These are phyloP conservation scores for Astrephomene gubernaculifera DNA, from an alignment of 139 green algal species.

Conservation along the genomic window DNA sequence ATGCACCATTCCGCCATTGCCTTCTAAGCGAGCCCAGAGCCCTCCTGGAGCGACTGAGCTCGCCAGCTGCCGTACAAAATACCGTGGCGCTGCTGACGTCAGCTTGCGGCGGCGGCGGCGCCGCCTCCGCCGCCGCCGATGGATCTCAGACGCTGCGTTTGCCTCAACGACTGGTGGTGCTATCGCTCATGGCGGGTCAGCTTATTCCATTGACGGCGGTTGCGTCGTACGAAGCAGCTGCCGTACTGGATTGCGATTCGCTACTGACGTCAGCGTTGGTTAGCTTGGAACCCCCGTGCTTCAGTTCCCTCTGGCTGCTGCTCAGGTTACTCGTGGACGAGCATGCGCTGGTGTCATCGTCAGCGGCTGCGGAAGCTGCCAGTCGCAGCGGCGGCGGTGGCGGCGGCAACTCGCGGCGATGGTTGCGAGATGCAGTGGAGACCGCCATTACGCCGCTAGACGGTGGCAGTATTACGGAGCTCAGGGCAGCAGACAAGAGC, in stretches of 20 bases:
- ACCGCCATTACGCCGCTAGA: background rate
- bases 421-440: constrained; percentile 23
- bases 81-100: background rate
- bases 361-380: background rate
- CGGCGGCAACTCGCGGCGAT: background rate
- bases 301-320: constrained; percentile 15
- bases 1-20: constrained; percentile 19
- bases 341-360: constrained; percentile 15
- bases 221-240: constrained; percentile 4
- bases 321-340: constrained; percentile 43
- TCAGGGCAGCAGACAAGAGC: constrained; percentile 11
- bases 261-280: constrained; percentile 18
- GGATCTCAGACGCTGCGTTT: constrained; percentile 3
- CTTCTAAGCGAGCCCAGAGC: constrained; percentile 15
- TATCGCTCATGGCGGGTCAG: constrained; percentile 22
- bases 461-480: background rate
- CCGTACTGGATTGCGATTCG: constrained; percentile 1
- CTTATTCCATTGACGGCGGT: background rate
- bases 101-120: background rate
- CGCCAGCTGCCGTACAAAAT: background rate
- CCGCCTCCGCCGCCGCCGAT: background rate
- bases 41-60: constrained; percentile 11
- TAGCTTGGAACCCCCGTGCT: background rate
- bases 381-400: background rate
- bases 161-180: constrained; percentile 24